Evolutionary conservation across 441 rosid species (phyloP), one percentile per base, ranked within the genome.

Genomic region (Aquilaria agallochum): DNA sequence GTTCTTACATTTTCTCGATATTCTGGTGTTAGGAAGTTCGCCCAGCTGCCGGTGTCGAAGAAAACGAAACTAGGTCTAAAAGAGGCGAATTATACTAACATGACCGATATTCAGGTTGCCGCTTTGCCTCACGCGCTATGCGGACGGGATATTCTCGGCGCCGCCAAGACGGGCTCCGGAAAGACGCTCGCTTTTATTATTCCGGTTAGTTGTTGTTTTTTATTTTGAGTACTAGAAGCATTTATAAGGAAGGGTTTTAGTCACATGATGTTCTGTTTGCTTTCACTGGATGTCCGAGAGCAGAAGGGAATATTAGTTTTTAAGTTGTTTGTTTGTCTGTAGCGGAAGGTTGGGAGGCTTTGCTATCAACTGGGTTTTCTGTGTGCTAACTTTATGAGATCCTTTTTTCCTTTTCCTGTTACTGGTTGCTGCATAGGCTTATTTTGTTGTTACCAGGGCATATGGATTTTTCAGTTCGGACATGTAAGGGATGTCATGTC

Each of bases 141-240:
- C 55, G 95, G 95, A n/a, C 80, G 95, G 57, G 97, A 94, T 74
- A 76, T 89, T 56, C 85, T 94, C 13, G 98, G 98, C 7, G 98
- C 98, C 0, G 98, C 97, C 0, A 86, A 88, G 75, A 94, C 97
- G 46, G 97, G 98, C 36, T 94, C 98, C 0, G 98, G 96, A 20
- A 94, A 94, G 79, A 91, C 98, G 8, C 80, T 94, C 4, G 97
- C 97, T 61, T 94, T 94, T 76, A 75, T 90, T 55, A 80, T 94
- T 40, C 96, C 97, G 46, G 98, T 90, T 60, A 79, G 93, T 83
- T 59, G 31, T 79, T 55, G 20, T 51, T 9, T 1, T 27, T 11
- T 5, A n/a, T 5, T 55, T 55, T 42, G 27, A 20, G 27, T 20
- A 20, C 27, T 20, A 20, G 27, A 20, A 20, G 27, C 27, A 20